Evolutionary conservation across 169 alveolate species (phyloP).

Genomic region (Plasmodium gonderi): DNA sequence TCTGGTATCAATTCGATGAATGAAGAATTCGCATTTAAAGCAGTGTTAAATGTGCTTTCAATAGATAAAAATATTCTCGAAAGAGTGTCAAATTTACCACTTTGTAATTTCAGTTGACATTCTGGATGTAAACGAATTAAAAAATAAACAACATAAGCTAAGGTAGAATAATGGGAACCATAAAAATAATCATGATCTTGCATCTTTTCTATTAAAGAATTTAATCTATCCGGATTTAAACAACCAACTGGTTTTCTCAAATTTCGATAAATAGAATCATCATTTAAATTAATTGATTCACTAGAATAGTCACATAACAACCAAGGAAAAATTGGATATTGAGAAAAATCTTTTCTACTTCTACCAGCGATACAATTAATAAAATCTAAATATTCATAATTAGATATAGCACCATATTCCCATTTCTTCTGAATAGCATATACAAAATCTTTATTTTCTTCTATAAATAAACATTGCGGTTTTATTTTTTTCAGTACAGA

Average conservation of each 20-base stretch:
- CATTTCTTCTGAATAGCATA: slow-evolving; percentile 88
- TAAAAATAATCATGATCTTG: slow-evolving; percentile 90
- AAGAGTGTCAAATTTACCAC: slow-evolving; percentile 91
- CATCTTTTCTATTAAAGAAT: slow-evolving; percentile 87
- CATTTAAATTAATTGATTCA: slow-evolving; percentile 77
- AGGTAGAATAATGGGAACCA: slow-evolving; percentile 98
- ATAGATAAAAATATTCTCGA: slow-evolving; percentile 84
- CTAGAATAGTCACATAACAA: slow-evolving; percentile 89
- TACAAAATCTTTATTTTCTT: slow-evolving; percentile 80
- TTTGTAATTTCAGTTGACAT: slow-evolving; percentile 94
- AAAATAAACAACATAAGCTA: slow-evolving; percentile 97
- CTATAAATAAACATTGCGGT: slow-evolving; percentile 78
- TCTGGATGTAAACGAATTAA: slow-evolving; percentile 95
- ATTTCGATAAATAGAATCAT: slow-evolving; percentile 88
- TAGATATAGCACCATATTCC: slow-evolving; percentile 93
- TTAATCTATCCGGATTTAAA: slow-evolving; percentile 86
- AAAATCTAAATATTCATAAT: slow-evolving; percentile 94
- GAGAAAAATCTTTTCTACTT: slow-evolving; percentile 93
- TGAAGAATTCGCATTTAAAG: slow-evolving; percentile 87
- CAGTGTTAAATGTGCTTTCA: slow-evolving; percentile 81
- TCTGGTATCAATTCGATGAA: slow-evolving; percentile 95
- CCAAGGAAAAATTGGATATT: slow-evolving; percentile 99
- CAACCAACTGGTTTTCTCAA: slow-evolving; percentile 94
- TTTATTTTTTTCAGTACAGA: slow-evolving; percentile 76
- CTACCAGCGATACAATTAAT: slow-evolving; percentile 95